Conservation (phyloP, 257 asterid genomes). For the Solanum pinnatisectum region DNA sequence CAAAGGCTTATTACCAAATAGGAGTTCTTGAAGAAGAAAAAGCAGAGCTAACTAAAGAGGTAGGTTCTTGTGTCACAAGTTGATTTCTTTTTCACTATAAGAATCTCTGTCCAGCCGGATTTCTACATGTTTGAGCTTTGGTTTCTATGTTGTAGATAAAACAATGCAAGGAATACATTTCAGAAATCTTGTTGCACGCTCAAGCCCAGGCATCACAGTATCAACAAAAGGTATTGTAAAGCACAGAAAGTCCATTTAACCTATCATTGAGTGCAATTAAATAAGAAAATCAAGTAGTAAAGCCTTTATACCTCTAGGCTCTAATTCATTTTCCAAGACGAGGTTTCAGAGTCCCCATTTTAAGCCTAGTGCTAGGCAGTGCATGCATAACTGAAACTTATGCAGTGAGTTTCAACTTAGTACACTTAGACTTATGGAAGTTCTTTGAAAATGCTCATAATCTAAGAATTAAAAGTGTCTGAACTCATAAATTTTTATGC, state of each 20-base stretch:
- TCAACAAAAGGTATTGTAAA: constrained; percentile 59
- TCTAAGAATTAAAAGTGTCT: neutral
- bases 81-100: neutral
- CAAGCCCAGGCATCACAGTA: constrained; percentile 88
- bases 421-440: neutral
- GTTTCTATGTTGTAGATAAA: constrained; percentile 42
- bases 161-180: constrained; percentile 53
- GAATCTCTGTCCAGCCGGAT: neutral
- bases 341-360: neutral
- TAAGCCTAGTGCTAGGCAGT: neutral
- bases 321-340: neutral
- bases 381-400: neutral
- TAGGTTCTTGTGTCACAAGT: constrained; percentile 10
- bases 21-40: constrained; percentile 56
- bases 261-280: neutral
- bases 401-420: neutral
- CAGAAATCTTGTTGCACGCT: constrained; percentile 74
- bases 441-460: neutral
- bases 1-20: constrained; percentile 36
- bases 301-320: neutral
- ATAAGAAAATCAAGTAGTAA: neutral
- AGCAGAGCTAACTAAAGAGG: constrained; percentile 58
- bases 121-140: neutral
- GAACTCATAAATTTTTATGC: neutral
- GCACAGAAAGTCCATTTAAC: neutral